Evolutionary conservation across 1,284 basidiomycete species (phyloP).

Genomic region (Cerrena zonata): DNA sequence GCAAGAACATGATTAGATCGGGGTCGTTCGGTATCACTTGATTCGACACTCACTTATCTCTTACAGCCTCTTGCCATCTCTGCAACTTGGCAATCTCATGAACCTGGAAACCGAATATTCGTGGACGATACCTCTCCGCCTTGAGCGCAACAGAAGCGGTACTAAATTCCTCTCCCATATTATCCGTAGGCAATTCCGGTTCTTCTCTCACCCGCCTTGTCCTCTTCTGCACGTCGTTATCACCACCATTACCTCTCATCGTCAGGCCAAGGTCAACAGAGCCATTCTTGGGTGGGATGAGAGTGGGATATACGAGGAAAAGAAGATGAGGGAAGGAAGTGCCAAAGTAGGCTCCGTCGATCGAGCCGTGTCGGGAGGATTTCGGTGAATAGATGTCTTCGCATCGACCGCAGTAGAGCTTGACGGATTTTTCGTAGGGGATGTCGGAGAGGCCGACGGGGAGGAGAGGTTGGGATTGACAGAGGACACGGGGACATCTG

Average conservation of each 20-base stretch:
- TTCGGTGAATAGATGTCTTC: constrained; percentile 96
- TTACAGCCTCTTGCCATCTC: constrained; percentile 85
- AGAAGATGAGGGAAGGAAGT: constrained; percentile 94
- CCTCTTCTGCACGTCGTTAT: constrained; percentile 21
- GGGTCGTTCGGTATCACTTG: background rate
- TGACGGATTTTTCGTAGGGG: constrained; percentile 93
- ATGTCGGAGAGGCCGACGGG: constrained; percentile 93
- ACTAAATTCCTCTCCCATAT: constrained; percentile 56
- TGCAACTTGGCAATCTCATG: constrained; percentile 89
- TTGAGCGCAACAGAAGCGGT: constrained; percentile 79
- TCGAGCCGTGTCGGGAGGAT: constrained; percentile 87
- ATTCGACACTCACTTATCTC: constrained; percentile 60
- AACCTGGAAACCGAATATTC: constrained; percentile 91
- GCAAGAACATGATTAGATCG: background rate
- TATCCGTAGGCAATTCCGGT: constrained; percentile 42
- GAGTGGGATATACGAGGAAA: constrained; percentile 89
- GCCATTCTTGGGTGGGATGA: constrained; percentile 80
- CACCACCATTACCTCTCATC: constrained; percentile 15
- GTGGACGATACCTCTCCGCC: constrained; percentile 83
- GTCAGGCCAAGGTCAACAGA: constrained; percentile 42
- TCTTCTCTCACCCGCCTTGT: constrained; percentile 46
- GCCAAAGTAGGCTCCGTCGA: constrained; percentile 95
- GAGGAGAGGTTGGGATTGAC: constrained; percentile 84
- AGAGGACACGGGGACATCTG: constrained; percentile 89
- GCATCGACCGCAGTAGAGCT: constrained; percentile 92